These are phyloP conservation scores for Apiotrichum veenhuisii DNA, from an alignment of 1,284 basidiomycete species.

Conservation along the genomic window DNA sequence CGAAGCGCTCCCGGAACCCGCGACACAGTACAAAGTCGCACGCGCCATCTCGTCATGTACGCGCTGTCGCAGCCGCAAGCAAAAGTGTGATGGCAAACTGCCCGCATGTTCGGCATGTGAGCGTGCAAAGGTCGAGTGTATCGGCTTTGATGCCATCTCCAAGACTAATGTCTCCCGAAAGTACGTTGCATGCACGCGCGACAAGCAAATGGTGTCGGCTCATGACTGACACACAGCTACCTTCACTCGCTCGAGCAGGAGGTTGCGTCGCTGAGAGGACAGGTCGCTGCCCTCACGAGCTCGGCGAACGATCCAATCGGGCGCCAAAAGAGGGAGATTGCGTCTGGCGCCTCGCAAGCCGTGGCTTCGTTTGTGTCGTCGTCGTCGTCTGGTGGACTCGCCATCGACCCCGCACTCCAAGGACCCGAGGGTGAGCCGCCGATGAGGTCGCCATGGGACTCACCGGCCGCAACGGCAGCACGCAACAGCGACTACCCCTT, in stretches of 20 bases:
- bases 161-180: constrained; percentile 52
- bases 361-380: constrained; percentile 21
- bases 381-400: constrained; percentile 8
- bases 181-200: constrained; percentile 34
- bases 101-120: constrained; percentile 49
- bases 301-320: constrained; percentile 21
- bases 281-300: constrained; percentile 36
- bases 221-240: constrained; percentile 32
- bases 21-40: constrained; percentile 45
- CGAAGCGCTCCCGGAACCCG: not conserved
- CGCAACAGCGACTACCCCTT: constrained; percentile 30
- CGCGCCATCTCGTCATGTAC: constrained; percentile 51
- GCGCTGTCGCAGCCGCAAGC: constrained; percentile 47
- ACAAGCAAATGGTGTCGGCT: too few species aligned
- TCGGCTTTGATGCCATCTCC: constrained; percentile 51
- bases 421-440: constrained; percentile 23
- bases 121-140: constrained; percentile 51
- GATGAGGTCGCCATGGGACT: constrained; percentile 21
- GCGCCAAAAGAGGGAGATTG: constrained; percentile 26
- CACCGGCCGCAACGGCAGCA: constrained; percentile 1
- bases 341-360: constrained; percentile 23
- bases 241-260: constrained; percentile 50
- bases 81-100: constrained; percentile 51
- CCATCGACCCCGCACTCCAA: constrained; percentile 22
- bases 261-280: constrained; percentile 44